Evolutionary conservation across 2,329 filamentous ascomycete genomes (phyloP), one percentile per base, ranked within the genome.

Genomic region (Parascedosporium putredinis): DNA sequence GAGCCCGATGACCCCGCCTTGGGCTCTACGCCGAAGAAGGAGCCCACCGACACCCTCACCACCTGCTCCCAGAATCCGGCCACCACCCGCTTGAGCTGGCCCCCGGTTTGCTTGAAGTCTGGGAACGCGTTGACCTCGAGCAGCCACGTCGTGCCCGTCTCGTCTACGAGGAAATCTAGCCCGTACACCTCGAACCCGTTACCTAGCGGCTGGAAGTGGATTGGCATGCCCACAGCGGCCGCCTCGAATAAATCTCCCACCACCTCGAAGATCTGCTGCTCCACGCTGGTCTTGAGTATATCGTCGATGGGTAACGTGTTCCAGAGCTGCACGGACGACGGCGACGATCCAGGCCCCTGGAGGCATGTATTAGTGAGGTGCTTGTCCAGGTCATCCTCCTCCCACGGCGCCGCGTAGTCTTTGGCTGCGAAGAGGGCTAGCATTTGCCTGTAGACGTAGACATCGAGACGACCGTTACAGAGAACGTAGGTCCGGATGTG

Each of bases 331-430:
- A 95, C 89, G 47, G 81, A 82, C 4, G 44, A 81, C 77, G 52
- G 59, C 57, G 27, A 7, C 27, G 27, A 6, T 31, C 7, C 27
- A 6, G 16, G 60, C 78, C 59, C 75, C 64, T 97, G 93, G 2
- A 96, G 79, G 64, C 93, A 98, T 2, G 93, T 97, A 64, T 98
- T 98, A 42, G 93, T 98, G 3, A 98, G 75, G 62, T 96, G 93
- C 0, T 82, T 75, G 46, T 81, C 79, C 5, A 95, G 77, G 56
- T 71, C 67, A 38, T 63, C 60, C 25, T 67, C 63, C 20, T 67
- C 65, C 66, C 74, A 76, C 0, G 90, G 91, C 0, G 84, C 62
- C 1, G 66, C 60, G 67, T 97, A 98, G 0, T 81, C 65, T 54
- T 79, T 78, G 8, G 80, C 83, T 0, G 93, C 89, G 67, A 97